Evolutionary conservation across 1,284 basidiomycete genomes (phyloP), one percentile per base, ranked within the genome.

Genomic region (Neolentinus lepideus): DNA sequence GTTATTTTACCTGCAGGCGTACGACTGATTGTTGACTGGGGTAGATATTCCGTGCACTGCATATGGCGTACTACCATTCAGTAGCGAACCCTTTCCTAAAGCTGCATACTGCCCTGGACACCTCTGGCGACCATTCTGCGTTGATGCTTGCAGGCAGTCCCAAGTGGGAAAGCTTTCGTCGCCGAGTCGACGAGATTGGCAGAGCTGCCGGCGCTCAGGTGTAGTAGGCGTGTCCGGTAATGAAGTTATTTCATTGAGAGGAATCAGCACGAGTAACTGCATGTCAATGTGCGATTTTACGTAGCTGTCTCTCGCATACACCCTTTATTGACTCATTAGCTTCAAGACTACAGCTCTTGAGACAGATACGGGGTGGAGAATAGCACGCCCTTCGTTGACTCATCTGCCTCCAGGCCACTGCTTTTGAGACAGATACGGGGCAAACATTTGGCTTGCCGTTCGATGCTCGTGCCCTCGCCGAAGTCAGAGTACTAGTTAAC

Each of bases 361-460:
- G 89, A 92, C 89, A 92, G 90, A 92, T 92, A 90, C 89, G 90
- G 79, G 88, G 88, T 29, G 47, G 64, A 88, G 50, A 87, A 69
- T 43, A 58, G 78, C 57, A 55, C 63, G 76, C 85, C 85, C 78
- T 88, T 62, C 71, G 82, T 87, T 92, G 89, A 91, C 89, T 87
- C 82, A 83, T 80, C 71, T 78, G 72, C 74, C 69, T 69, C 59
- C 65, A 89, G 79, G 70, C 64, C 62, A 73, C 85, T 69, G 73
- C 72, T 72, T 75, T 75, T 86, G 83, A 81, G 89, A 92, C 89
- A 92, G 90, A 92, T 92, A 90, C 89, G 90, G 79, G 88, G 88
- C 84, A 75, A 61, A 92, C 77, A 92, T 73, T 25, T 55, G 52
- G 6, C 21, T 52, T 54, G 22, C 25, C 11, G 45, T 31, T 47